Base-by-base conservation (phyloP, 208 protist genomes). In the Jaenimonas drosophilae region DNA sequence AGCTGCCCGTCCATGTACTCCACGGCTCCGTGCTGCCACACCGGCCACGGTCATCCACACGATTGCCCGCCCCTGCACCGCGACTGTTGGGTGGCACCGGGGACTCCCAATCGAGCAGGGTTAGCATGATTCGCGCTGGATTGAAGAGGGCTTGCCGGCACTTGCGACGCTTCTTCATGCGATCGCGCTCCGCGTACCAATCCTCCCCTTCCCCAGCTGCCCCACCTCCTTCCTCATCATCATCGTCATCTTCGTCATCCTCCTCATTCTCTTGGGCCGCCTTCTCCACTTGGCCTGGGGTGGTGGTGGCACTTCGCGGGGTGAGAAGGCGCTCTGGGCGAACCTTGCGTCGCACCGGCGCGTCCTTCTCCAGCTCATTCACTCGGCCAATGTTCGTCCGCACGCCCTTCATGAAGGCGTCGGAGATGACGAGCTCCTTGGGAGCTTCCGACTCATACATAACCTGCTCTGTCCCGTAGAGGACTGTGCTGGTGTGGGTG, bases 91-190 rank as follows among this genome's bases (percentile, higher is more conserved):
- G 9, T 16, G 41, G 36, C 5, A 44, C 40, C 2, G 64, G 60
- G 3, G 67, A 44, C 14, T 67, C 64, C 83, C 83, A 91, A 33
- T 48, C 59, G 64, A 91, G 70, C 3, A 93, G 61, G 16, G 80
- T 93, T 24, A 62, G 49, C 85, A 93, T 87, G 21, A 93, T 63
- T 1, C 76, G 71, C 3, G 67, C 47, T 25, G 74, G 64, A 29
- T 64, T 70, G 77, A 74, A 88, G 33, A 83, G 45, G 1, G 54
- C 46, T 1, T 66, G 59, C 7, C 71, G 59, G 16, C 63, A 40
- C 48, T 58, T 43, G n/a, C 65, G 54, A 23, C 56, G 60, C n/a
- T 66, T 68, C 34, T 60, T 54, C 49, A 48, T 33, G n/a, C 45
- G 48, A 16, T 68, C 64, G 3, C 70, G 63, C 30, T 65, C 45